A percentile compares a stretch with the other conserved stretches of the same genome.
Conservation (phyloP, 345 rosid species). For the Populus nigra region DNA sequence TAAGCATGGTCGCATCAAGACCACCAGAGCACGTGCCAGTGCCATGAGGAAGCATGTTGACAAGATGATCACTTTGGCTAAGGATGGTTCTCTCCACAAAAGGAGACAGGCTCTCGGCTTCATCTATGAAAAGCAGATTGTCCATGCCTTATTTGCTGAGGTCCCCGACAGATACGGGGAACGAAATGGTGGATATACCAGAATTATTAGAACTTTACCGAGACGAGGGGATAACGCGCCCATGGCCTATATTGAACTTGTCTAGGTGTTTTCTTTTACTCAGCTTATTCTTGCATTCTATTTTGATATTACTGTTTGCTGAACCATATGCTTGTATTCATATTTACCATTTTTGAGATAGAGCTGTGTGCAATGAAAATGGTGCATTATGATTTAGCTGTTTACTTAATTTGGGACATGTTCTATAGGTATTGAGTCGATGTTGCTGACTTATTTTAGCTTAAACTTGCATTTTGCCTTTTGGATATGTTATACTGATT, state of each 20-base stretch:
- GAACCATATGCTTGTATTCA: neutral
- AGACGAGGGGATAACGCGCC: conserved; percentile 98
- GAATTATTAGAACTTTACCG: conserved; percentile 88
- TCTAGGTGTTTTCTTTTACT: conserved; percentile 35
- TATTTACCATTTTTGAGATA: neutral
- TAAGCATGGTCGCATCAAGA: conserved; percentile 82
- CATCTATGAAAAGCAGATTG: conserved; percentile 89
- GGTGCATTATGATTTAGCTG: neutral
- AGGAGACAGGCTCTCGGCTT: conserved; percentile 85
- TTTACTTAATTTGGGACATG: neutral
- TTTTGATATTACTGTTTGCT: neutral
- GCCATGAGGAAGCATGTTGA: conserved; percentile 84
- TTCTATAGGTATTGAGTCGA: neutral
- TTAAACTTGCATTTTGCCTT: neutral
- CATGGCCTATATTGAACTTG: conserved; percentile 94
- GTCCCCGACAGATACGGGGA: conserved; percentile 85
- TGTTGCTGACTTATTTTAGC: neutral
- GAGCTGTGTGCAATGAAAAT: neutral
- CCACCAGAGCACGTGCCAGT: conserved; percentile 86
- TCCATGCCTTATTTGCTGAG: conserved; percentile 82
- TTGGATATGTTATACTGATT: neutral
- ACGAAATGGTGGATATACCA: conserved; percentile 87
- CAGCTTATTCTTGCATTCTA: neutral
- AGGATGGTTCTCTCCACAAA: conserved; percentile 85
- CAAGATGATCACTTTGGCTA: conserved; percentile 88